Percentiles rank a stretch among this genome's conserved stretches.
These are phyloP conservation scores for Ogataea trehaloabstinens DNA, from an alignment of 805 yeast species.

Conservation along the genomic window DNA sequence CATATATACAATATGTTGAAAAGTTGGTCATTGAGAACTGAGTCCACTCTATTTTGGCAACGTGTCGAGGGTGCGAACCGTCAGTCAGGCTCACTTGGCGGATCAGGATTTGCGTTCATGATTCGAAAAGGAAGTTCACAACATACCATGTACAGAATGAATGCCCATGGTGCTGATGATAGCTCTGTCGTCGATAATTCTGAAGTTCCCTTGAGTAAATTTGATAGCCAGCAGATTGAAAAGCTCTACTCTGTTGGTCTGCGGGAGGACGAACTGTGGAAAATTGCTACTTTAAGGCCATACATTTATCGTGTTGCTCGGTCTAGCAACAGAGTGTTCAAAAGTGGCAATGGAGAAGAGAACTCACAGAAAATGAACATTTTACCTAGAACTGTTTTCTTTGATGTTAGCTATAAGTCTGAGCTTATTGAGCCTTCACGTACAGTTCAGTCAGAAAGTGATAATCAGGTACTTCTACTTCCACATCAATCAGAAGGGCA, in stretches of 20 bases:
- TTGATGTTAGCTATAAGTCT: conserved; percentile 38
- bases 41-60: conserved; percentile 80
- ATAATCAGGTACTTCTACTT: conserved; percentile 7
- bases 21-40: conserved; percentile 68
- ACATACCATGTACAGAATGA: conserved; percentile 17
- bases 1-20: conserved; percentile 61
- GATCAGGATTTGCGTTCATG: conserved; percentile 35
- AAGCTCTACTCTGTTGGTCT: conserved; percentile 73
- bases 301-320: conserved; percentile 62
- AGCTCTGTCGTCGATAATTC: conserved; percentile 38
- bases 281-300: conserved; percentile 65
- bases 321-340: conserved; percentile 31
- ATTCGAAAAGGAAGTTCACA: conserved; percentile 21
- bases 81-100: conserved; percentile 44
- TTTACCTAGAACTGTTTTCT: conserved; percentile 51
- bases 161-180: conserved; percentile 23
- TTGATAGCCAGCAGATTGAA: conserved; percentile 72
- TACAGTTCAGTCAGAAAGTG: conserved; percentile 1
- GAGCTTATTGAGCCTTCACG: conserved; percentile 15
- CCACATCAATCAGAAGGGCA: conserved; percentile 8
- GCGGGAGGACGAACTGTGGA: conserved; percentile 75
- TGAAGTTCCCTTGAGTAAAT: conserved; percentile 56
- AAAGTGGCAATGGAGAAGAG: conserved; percentile 12
- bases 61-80: conserved; percentile 34
- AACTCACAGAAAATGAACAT: conserved; percentile 35